Base-by-base conservation (phyloP, 495 filamentous ascomycete species). In the Penicillium lividum region DNA sequence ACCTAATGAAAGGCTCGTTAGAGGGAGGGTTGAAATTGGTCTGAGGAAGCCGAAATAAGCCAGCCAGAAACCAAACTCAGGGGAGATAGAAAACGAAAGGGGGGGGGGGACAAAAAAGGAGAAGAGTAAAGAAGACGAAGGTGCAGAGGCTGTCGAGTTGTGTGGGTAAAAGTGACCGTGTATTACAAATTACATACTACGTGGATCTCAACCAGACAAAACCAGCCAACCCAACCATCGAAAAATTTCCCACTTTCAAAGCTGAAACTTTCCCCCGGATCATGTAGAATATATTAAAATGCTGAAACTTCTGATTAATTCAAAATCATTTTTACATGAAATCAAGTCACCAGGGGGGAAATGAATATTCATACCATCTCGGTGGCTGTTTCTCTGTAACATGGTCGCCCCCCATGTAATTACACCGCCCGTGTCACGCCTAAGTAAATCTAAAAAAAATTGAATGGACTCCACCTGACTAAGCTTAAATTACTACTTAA, bases 1-100 rank as follows among this genome's bases (percentile, higher is more conserved):
- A 77, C 77, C 78, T 80, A 80, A 72, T 77, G 74, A 80, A 80
- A 80, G 78, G 77, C 74, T 80, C 77, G 77, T 77, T 78, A 72
- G 62, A 59, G 69, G 34, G 56, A 57, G 53, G 22, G 22, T 22
- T 22, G 22, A 22, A 22, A 22, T 22, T 22, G 22, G 22, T 22
- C 22, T 22, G 22, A 22, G 22, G 22, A 22, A 22, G 22, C 22
- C 22, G 22, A 22, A 22, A 2, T 1, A 22, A 22, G 22, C 22
- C 22, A 22, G 22, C 22, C 22, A 22, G 22, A 22, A 22, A 22
- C 22, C 22, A 22, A 22, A 22, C 22, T 22, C 22, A 22, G 22
- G 22, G 22, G 22, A 22, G 22, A 22, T 22, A 22, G 22, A 22
- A 22, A 22, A 22, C 22, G 22, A 22, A 22, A 22, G 22, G 22